Conservation (phyloP, 140 eudicot species). For the Artemisia princeps region DNA sequence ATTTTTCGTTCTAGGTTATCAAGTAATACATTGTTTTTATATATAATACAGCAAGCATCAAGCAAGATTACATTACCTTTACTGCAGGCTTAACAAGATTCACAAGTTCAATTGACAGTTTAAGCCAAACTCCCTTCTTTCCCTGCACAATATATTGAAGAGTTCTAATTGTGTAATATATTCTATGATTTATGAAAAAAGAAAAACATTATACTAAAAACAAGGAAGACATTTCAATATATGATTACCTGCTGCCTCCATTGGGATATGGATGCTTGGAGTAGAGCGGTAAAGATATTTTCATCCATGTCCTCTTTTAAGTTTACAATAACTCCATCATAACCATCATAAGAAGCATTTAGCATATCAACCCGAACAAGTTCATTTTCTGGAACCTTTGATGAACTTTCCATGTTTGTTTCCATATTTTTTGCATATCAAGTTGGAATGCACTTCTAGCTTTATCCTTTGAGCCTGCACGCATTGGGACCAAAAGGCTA, state of each 20-base stretch:
- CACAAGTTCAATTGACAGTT: constrained; percentile 43
- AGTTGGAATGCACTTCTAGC: not conserved
- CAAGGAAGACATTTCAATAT: not conserved
- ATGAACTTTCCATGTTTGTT: constrained; percentile 12
- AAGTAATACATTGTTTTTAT: too few relatives aligned
- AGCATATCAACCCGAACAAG: constrained; percentile 11
- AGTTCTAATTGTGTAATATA: too few relatives aligned
- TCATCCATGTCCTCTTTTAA: constrained; percentile 41
- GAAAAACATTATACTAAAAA: not conserved
- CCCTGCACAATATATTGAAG: constrained; percentile 34
- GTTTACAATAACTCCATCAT: constrained; percentile 48
- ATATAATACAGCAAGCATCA: too few relatives aligned
- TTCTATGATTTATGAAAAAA: not conserved
- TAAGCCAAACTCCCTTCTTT: constrained; percentile 62
- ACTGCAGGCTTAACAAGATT: constrained; percentile 65
- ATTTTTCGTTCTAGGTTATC: too few relatives aligned
- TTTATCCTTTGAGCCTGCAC: constrained; percentile 12
- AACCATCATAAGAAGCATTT: constrained; percentile 34
- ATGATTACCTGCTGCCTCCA: constrained; percentile 47
- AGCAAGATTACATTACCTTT: constrained; percentile 30
- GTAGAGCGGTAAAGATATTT: constrained; percentile 33
- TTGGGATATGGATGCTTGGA: constrained; percentile 44
- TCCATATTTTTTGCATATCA: constrained; percentile 19
- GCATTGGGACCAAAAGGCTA: not conserved
- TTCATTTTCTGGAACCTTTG: not conserved